Evolutionary conservation across 208 protist species (phyloP), one percentile per base, ranked within the genome.

Genomic region (Crithidia thermophila): DNA sequence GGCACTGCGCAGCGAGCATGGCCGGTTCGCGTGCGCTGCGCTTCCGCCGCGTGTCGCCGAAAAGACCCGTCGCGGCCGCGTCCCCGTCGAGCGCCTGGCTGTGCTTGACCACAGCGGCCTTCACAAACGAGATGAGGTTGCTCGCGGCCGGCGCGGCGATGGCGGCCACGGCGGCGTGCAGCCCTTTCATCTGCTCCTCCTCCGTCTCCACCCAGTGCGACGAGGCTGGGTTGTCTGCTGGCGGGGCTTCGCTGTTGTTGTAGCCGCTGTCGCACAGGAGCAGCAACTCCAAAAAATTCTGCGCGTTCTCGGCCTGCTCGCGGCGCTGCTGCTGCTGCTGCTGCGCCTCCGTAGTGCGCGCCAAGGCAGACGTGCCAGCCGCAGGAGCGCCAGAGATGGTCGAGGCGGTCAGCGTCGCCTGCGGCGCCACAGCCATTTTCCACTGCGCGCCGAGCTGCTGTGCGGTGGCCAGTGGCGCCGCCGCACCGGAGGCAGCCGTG

Each of bases 1-100:
- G 72, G 53, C 82, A 93, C 83, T 96, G 88, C 13, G 86, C 84
- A 0, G 85, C 78, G 30, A 92, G 39, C 60, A 95, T 71, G 51
- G 85, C 50, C 2, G 87, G 75, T 40, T 83, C 88, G 46, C 63
- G 53, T 59, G 37, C 45, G 13, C 37, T 9, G 21, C 64, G 67
- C 47, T 63, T 68, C 20, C 58, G 59, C 28, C 58, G 47, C 39
- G 20, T 52, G 45, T 66, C 61, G 8, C 34, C 30, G 31, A 73
- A 67, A n/a, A 68, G 40, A 46, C 34, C 55, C 43, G 53, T 55
- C 8, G 60, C 31, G 5, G 59, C 33, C 11, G 39, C 43, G 40
- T 67, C 75, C 23, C 64, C 67, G 28, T 72, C 59, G 9, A 52
- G 31, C 21, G 53, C 49, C 69, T 76, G 63, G 33, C 57, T 60